Conservation (phyloP, 2,329 filamentous ascomycete genomes). For the Kalmusia sp. region DNA sequence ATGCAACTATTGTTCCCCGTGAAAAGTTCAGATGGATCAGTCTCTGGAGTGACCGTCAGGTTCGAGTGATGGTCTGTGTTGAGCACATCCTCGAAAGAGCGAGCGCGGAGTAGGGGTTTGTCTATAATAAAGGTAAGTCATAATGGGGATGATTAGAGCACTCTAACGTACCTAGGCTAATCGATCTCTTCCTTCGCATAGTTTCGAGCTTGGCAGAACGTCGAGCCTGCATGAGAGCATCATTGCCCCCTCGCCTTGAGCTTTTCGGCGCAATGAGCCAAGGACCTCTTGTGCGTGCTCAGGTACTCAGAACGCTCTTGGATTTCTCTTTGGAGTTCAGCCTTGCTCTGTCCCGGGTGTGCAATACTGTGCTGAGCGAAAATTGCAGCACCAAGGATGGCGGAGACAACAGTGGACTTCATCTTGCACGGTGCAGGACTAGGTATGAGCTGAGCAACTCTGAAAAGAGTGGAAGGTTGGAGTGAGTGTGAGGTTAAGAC, state of each 20-base stretch:
- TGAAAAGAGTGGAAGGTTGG: neutral
- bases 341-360: conserved; percentile 47
- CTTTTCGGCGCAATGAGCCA: conserved; percentile 50
- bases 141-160: neutral
- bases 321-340: conserved; percentile 43
- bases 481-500: neutral
- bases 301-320: conserved; percentile 45
- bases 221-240: conserved; percentile 51
- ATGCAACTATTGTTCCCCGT: conserved; percentile 42
- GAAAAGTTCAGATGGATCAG: conserved; percentile 37
- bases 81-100: conserved; percentile 35
- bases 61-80: conserved; percentile 39
- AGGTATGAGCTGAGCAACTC: neutral
- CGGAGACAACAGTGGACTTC: neutral
- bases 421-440: neutral
- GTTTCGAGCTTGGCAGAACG: conserved; percentile 49
- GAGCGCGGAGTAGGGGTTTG: conserved; percentile 34
- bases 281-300: conserved; percentile 46
- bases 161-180: conserved; percentile 7
- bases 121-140: conserved; percentile 22
- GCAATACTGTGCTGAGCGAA: conserved; percentile 38
- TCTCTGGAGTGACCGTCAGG: conserved; percentile 35
- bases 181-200: conserved; percentile 47
- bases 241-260: conserved; percentile 49
- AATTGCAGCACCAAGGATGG: conserved; percentile 23